Percentiles rank a stretch among this genome's conserved stretches.
Conservation (phyloP, 2,329 filamentous ascomycete genomes). For the Graphiopsis chlorocephala region DNA sequence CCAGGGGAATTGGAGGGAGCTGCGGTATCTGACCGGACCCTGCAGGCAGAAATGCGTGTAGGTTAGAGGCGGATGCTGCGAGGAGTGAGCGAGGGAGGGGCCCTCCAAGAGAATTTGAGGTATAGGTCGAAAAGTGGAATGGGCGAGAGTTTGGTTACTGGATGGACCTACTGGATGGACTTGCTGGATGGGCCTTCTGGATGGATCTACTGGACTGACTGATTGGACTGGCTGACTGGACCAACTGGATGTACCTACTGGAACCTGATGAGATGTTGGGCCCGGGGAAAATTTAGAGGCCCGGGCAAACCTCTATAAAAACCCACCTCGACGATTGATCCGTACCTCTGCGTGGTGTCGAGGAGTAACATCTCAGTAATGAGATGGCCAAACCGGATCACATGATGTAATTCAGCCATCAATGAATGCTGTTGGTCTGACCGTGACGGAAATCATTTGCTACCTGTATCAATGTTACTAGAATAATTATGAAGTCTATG, state of each 20-base stretch:
- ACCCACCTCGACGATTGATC: slow-evolving; percentile 6
- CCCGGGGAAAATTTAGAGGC: not conserved
- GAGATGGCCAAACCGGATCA: slow-evolving; percentile 9
- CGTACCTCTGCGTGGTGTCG: slow-evolving; percentile 7
- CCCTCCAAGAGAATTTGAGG: not conserved
- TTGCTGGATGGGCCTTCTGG: not conserved
- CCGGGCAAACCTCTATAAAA: slow-evolving; percentile 5
- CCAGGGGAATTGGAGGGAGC: not conserved
- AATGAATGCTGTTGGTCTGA: not conserved
- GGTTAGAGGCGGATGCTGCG: not conserved
- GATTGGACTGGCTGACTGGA: not conserved
- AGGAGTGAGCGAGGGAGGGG: not conserved
- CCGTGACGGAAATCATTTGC: not conserved
- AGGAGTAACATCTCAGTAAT: not conserved
- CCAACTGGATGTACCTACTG: not conserved
- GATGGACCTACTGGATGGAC: not conserved
- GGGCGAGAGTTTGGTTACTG: not conserved
- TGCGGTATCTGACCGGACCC: not conserved
- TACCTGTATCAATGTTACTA: not conserved
- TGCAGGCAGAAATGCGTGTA: not conserved
- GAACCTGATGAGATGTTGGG: not conserved
- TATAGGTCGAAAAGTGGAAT: not conserved
- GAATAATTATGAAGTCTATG: not conserved
- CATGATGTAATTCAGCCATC: not conserved
- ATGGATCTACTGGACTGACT: too few species aligned